A percentile compares a stretch with the other conserved stretches of the same genome.
Conservation (phyloP, 1,284 basidiomycete species). For the Chalciporus sp. region DNA sequence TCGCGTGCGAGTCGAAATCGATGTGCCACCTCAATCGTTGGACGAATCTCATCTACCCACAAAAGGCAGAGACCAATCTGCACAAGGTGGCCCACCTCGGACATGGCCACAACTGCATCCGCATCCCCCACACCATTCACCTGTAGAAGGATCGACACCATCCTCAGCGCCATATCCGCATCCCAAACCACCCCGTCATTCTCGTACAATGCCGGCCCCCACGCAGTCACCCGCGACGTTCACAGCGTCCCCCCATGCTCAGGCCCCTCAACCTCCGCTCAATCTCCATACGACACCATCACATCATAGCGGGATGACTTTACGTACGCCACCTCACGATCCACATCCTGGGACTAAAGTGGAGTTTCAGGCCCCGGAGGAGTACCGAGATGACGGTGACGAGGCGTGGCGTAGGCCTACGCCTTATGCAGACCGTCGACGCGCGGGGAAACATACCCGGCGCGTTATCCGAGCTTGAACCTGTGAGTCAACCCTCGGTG, state of each 20-base stretch:
- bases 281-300: constrained; percentile 43
- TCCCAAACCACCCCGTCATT: constrained; percentile 26
- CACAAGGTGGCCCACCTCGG: constrained; percentile 21
- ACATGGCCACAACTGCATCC: constrained; percentile 30
- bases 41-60: constrained; percentile 15
- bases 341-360: constrained; percentile 36
- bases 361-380: constrained; percentile 44
- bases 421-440: constrained; percentile 65
- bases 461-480: constrained; percentile 55
- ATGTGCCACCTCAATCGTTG: constrained; percentile 34
- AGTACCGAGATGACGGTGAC: constrained; percentile 53
- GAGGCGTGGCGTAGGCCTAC: constrained; percentile 69
- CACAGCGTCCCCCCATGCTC: constrained; percentile 35
- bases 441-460: constrained; percentile 73
- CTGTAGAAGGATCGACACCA: constrained; percentile 21
- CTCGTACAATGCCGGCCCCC: constrained; percentile 28
- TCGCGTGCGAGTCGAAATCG: constrained; percentile 67
- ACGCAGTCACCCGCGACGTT: constrained; percentile 30
- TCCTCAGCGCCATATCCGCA: constrained; percentile 18
- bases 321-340: constrained; percentile 52
- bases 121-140: constrained; percentile 31
- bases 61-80: constrained; percentile 26
- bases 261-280: constrained; percentile 41
- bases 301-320: constrained; percentile 37
- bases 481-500: constrained; percentile 9